Evolutionary conservation across 495 filamentous ascomycete species (phyloP).

Genomic region (Annulohypoxylon stygium): DNA sequence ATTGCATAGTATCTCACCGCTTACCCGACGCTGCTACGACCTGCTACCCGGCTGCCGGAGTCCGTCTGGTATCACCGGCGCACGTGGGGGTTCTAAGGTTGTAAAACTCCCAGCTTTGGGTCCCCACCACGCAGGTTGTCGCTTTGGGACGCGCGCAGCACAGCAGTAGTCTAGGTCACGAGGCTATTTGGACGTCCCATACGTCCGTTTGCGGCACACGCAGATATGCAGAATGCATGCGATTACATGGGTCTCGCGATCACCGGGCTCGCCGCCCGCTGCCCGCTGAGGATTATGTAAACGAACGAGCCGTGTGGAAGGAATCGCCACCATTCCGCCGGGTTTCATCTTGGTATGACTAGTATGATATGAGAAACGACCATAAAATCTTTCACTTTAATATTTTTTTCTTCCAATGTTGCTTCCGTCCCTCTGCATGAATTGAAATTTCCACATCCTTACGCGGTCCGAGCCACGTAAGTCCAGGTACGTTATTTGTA

Average conservation of each 20-base stretch:
- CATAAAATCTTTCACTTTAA: not conserved
- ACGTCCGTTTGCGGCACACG: constrained; percentile 42
- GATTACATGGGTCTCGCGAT: constrained; percentile 1
- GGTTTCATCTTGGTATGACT: not conserved
- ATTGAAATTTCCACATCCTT: constrained; percentile 1
- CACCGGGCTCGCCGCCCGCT: constrained; percentile 18
- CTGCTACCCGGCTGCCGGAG: constrained; percentile 35
- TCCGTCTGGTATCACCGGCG: constrained; percentile 41
- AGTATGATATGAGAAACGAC: not conserved
- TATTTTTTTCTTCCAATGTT: not conserved
- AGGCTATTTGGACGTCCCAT: constrained; percentile 46
- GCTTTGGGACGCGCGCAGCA: constrained; percentile 35
- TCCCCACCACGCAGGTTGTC: constrained; percentile 21
- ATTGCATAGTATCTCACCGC: constrained; percentile 19
- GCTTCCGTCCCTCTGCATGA: not conserved
- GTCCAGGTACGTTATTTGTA: not conserved
- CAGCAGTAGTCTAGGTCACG: constrained; percentile 37
- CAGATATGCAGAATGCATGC: constrained; percentile 4
- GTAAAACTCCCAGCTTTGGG: constrained; percentile 9
- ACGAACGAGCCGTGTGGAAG: not conserved
- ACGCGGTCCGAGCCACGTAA: constrained; percentile 3
- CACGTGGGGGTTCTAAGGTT: constrained; percentile 37
- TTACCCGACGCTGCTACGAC: constrained; percentile 12
- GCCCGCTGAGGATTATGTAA: not conserved
- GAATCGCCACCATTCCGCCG: not conserved